Conservation (phyloP, 768 basidiomycete genomes). For the Lactifluus rugatus region DNA sequence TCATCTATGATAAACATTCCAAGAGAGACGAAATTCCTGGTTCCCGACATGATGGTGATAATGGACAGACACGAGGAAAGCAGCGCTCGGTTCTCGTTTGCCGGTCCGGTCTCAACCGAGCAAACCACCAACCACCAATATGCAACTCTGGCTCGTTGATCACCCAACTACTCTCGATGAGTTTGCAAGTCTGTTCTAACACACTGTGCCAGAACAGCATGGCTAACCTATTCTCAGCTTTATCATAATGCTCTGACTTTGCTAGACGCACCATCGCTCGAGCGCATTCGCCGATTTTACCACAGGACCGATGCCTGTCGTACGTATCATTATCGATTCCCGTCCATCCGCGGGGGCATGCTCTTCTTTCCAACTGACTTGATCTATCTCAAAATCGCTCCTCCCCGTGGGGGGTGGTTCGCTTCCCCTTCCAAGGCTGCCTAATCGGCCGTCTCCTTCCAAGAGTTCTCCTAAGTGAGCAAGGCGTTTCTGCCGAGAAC, state of each 20-base stretch:
- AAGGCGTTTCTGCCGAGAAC: conserved; percentile 37
- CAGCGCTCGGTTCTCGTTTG: background rate
- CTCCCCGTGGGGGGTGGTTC: background rate
- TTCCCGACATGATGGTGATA: conserved; percentile 4
- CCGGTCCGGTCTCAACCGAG: background rate
- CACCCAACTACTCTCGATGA: conserved; percentile 15
- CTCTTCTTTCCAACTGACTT: background rate
- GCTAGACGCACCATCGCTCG: conserved; percentile 47
- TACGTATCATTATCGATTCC: conserved; percentile 28
- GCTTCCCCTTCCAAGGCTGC: conserved; percentile 39
- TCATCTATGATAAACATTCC: conserved; percentile 91
- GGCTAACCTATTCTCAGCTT: conserved; percentile 33
- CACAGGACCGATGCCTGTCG: conserved; percentile 68
- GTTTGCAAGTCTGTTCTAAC: conserved; percentile 2
- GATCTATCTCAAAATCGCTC: background rate
- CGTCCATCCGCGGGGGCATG: background rate
- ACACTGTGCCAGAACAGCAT: background rate
- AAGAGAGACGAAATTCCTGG: conserved; percentile 46
- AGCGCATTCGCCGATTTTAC: conserved; percentile 56
- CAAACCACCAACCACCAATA: background rate
- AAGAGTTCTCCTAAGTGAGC: conserved; percentile 49
- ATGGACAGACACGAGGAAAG: background rate
- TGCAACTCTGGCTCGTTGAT: conserved; percentile 16
- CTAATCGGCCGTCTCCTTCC: conserved; percentile 70
- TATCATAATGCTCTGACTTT: conserved; percentile 49